Base-by-base conservation (phyloP, 441 rosid species). In the Pelargonium cotyledonis region DNA sequence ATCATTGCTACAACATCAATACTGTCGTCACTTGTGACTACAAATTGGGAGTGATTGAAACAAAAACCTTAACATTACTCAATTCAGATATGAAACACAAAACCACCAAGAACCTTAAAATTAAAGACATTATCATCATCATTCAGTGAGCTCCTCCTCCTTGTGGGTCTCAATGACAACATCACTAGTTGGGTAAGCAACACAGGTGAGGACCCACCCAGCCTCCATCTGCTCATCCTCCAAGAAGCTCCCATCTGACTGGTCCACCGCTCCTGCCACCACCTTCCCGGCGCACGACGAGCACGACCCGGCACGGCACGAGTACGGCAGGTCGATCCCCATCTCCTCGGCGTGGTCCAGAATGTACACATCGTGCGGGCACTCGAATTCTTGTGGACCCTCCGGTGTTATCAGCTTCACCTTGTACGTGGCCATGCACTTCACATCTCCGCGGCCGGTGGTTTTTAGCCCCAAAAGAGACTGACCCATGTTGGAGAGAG, bases 251-350 rank as follows among this genome's bases (percentile, higher is more conserved):
- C 80, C 81, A 68, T 91, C 99, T 14, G 92, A 84, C 75, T 94
- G 99, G 44, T 94, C 96, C 57, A 94, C 82, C 0, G 8, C 0
- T 0, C 96, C 99, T 1, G 38, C 6, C 0, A 69, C 40, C 7
- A 95, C 61, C 66, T 83, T 90, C 10, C 96, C 96, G 0, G 92
- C 95, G 57, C 97, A 95, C n/a, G 91, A 82, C 2, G 97, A 90
- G 84, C 99, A 95, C 21, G 99, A 78, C n/a, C 97, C 97, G 0
- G 96, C 97, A 73, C 97, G 80, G 85, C 99, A 95, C 0, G 97
- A 90, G 96, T 87, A 95, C 0, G 99, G 99, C 66, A 91, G 72
- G 74, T 91, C 99, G 3, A 91, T 47, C 1, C 96, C 97, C 0
- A 2, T 3, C 21, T 86, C 96, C 75, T 95, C 99, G 0, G 91